Evolutionary conservation across 352 stramenopile species (phyloP).

Genomic region (Phytophthora chlamydospora): DNA sequence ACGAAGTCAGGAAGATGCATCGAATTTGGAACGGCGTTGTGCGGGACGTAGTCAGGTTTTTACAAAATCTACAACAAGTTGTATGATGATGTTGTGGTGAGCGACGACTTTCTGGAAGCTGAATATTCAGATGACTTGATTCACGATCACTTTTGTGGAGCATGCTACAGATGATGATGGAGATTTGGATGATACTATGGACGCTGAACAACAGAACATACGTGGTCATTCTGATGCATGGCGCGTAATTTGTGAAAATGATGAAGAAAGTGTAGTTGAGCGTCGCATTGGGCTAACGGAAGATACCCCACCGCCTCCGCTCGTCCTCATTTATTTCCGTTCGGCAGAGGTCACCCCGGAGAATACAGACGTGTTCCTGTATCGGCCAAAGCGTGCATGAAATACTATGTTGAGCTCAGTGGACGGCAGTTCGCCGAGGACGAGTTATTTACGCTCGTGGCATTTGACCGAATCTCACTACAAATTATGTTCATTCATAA

Average conservation of each 20-base stretch:
- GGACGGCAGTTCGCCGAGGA: slow-evolving; percentile 10
- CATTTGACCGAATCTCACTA: slow-evolving; percentile 7
- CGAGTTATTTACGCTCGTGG: slow-evolving; percentile 12
- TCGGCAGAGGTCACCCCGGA: not conserved
- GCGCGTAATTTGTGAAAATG: not conserved
- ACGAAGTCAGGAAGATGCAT: not conserved
- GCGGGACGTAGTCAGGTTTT: not conserved
- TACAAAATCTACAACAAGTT: not conserved
- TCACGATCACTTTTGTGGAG: not conserved
- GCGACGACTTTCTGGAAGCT: not conserved
- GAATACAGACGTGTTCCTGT: not conserved
- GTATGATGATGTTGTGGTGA: not conserved
- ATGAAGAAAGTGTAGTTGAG: not conserved
- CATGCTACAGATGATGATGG: not conserved
- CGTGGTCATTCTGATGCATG: slow-evolving; percentile 2
- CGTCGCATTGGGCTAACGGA: not conserved
- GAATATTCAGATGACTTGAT: not conserved
- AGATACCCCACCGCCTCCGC: not conserved
- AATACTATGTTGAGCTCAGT: slow-evolving; percentile 5
- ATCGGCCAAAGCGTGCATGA: slow-evolving; percentile 4
- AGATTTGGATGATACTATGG: not conserved
- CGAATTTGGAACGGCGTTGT: not conserved
- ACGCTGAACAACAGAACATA: not conserved
- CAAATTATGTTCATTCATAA: slow-evolving; percentile 13
- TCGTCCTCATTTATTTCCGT: slow-evolving; percentile 15